These are phyloP conservation scores for Metarhizium rileyi DNA, from an alignment of 2,329 filamentous ascomycete species.

Conservation along the genomic window DNA sequence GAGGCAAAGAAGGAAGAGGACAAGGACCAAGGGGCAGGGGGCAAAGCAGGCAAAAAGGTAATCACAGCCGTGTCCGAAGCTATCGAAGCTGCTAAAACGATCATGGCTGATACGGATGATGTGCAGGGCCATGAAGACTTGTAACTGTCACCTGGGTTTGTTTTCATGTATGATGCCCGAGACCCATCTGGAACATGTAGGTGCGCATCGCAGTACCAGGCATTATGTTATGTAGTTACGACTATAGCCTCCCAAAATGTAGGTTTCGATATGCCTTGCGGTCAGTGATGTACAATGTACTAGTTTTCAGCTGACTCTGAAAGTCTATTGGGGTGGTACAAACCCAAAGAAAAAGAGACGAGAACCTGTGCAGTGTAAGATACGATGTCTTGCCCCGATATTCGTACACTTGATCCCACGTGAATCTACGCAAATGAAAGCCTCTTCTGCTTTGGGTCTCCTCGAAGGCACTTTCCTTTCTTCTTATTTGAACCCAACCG, in stretches of 20 bases:
- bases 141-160: slow-evolving; percentile 21
- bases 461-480: slow-evolving; percentile 21
- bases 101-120: slow-evolving; percentile 45
- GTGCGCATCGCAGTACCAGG: neutral
- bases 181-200: neutral
- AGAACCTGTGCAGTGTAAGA: neutral
- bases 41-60: slow-evolving; percentile 16
- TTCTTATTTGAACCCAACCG: slow-evolving; percentile 29
- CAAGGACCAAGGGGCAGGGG: slow-evolving; percentile 17
- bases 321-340: neutral
- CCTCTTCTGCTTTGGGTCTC: slow-evolving; percentile 41
- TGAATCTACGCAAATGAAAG: slow-evolving; percentile 37
- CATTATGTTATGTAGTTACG: neutral
- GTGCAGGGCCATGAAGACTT: slow-evolving; percentile 51
- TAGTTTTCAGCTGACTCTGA: neutral
- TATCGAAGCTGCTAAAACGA: slow-evolving; percentile 33
- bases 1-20: slow-evolving; percentile 23
- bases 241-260: neutral
- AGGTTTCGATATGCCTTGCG: neutral
- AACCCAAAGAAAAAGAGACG: neutral
- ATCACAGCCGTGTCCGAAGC: slow-evolving; percentile 13
- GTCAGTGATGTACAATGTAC: neutral
- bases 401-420: neutral
- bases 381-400: neutral
- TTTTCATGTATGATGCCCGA: too few relatives aligned